Evolutionary conservation across 1,139 yeast species (phyloP).

Genomic region (Arxiozyma slooffiae): DNA sequence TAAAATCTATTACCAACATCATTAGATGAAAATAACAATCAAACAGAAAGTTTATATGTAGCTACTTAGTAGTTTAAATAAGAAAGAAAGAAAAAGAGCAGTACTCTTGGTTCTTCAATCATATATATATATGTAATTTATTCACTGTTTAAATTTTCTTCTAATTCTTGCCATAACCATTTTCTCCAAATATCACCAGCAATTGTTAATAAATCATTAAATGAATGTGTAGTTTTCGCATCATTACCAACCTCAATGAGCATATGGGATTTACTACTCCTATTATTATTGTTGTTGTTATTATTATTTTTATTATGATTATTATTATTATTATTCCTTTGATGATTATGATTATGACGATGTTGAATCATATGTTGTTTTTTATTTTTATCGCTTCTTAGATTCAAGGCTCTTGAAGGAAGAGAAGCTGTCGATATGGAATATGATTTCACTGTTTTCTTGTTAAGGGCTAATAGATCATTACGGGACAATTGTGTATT

Average conservation of each 20-base stretch:
- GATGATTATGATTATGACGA: background rate
- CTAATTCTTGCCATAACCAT: slow-evolving; percentile 68
- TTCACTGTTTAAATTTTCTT: slow-evolving; percentile 31
- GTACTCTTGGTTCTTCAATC: background rate
- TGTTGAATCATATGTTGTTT: background rate
- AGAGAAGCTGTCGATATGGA: slow-evolving; percentile 2
- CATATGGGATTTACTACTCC: slow-evolving; percentile 16
- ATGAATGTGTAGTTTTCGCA: slow-evolving; percentile 32
- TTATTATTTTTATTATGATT: background rate
- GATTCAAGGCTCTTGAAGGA: background rate
- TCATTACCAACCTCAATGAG: slow-evolving; percentile 29
- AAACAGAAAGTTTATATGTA: background rate
- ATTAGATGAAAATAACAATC: background rate
- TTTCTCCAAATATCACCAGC: slow-evolving; percentile 87
- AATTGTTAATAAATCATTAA: slow-evolving; percentile 49
- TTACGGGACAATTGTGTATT: background rate
- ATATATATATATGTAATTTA: background rate
- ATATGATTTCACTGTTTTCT: slow-evolving; percentile 1
- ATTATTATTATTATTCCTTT: background rate
- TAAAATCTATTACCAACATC: too few species aligned
- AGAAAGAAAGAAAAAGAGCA: too few species aligned
- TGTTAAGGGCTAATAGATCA: background rate
- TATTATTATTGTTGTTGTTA: background rate
- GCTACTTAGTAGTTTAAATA: too few species aligned
- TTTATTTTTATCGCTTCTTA: background rate